Percentiles rank a stretch among this genome's conserved stretches.
phyloP scores from a whole-genome alignment of 768 basidiomycete genomes.

The Strobilomyces dryophilus region DNA sequence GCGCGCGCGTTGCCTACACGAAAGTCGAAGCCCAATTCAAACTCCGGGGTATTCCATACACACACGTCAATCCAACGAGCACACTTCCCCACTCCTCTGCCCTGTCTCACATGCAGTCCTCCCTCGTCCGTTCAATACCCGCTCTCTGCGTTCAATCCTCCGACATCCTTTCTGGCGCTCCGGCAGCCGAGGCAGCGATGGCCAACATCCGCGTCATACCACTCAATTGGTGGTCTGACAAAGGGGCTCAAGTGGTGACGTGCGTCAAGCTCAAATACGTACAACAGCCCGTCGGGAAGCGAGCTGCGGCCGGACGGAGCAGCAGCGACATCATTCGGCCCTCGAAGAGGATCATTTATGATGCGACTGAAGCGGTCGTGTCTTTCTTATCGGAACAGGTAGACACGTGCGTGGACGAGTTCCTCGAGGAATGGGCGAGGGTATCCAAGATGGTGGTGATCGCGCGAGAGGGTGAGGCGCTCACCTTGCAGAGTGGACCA shows the following conservation, averaged over 20 bases:
- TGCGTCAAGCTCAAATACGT: slow-evolving; percentile 90
- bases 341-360: slow-evolving; percentile 85
- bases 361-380: slow-evolving; percentile 83
- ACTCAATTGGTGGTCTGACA: slow-evolving; percentile 87
- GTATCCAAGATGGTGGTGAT: slow-evolving; percentile 94
- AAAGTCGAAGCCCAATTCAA: slow-evolving; percentile 89
- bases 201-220: slow-evolving; percentile 87
- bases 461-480: slow-evolving; percentile 72
- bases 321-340: slow-evolving; percentile 65
- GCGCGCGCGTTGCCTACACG: slow-evolving; percentile 87
- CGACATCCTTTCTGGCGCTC: slow-evolving; percentile 76
- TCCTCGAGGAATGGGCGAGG: slow-evolving; percentile 88
- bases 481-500: not conserved
- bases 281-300: slow-evolving; percentile 77
- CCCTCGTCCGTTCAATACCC: slow-evolving; percentile 73
- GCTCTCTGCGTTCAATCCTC: slow-evolving; percentile 79
- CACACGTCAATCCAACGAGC: slow-evolving; percentile 62
- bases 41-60: slow-evolving; percentile 68
- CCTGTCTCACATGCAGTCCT: slow-evolving; percentile 60
- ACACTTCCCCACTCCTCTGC: slow-evolving; percentile 40
- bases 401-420: slow-evolving; percentile 84
- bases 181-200: slow-evolving; percentile 90
- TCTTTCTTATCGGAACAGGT: slow-evolving; percentile 86
- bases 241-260: slow-evolving; percentile 77
- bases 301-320: slow-evolving; percentile 48